Conservation (phyloP, 768 basidiomycete species). For the Jaapia argillacea region DNA sequence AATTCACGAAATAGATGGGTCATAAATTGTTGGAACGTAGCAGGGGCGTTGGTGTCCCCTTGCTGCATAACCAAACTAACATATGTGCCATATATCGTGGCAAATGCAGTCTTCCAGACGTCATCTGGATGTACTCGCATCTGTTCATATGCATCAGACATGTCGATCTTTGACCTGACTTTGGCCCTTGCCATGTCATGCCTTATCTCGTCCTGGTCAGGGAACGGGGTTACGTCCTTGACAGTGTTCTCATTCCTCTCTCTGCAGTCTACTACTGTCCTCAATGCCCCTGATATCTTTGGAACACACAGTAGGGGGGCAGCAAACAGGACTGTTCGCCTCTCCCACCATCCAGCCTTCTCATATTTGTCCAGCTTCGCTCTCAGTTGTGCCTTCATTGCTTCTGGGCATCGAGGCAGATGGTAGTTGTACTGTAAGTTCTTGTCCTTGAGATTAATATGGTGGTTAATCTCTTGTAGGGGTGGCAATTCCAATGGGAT, state of each 20-base stretch:
- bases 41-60: constrained; percentile 17
- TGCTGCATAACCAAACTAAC: constrained; percentile 18
- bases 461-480: constrained; percentile 28
- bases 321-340: constrained; percentile 8
- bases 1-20: background rate
- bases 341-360: constrained; percentile 25
- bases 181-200: constrained; percentile 7
- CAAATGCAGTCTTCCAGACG: constrained; percentile 12
- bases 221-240: too few species aligned
- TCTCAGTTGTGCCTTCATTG: constrained; percentile 17
- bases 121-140: constrained; percentile 8
- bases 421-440: constrained; percentile 20
- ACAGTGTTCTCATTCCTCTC: too few species aligned
- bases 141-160: constrained; percentile 19
- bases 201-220: constrained; percentile 3
- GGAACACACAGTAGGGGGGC: constrained; percentile 23
- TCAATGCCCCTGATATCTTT: constrained; percentile 23
- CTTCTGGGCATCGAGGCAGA: constrained; percentile 21
- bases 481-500: constrained; percentile 22
- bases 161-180: constrained; percentile 12
- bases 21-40: background rate
- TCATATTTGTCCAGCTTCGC: constrained; percentile 23
- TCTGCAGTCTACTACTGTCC: too few species aligned
- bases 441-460: constrained; percentile 28
- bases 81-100: constrained; percentile 15